Evolutionary conservation across 2,329 filamentous ascomycete species (phyloP), one percentile per base, ranked within the genome.

Genomic region (Trichoderma oligosporum): DNA sequence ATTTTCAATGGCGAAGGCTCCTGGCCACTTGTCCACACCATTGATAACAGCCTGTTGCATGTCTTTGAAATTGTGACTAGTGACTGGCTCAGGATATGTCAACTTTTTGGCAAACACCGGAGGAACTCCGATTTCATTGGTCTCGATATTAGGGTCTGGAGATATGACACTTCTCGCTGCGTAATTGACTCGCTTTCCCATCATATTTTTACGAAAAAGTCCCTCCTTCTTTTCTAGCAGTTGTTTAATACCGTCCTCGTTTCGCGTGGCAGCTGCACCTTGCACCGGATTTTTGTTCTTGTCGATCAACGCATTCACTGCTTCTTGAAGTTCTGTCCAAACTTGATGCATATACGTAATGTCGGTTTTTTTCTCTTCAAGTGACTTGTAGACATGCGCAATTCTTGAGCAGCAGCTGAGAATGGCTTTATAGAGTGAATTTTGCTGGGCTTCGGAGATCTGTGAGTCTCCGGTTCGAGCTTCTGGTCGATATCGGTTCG

Each of bases 111-210:
- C 94, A 71, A 99, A 99, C 12, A 97, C 94, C n/a, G 93, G 90
- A 16, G 94, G 94, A 2, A 99, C 93, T 71, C 94, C 94, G 63
- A 99, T 97, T 74, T 99, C 94, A 71, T 96, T 97, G 16, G 94
- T 97, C 73, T 99, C 94, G 67, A 99, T 96, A 68, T 97, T 99
- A 2, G 94, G 94, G 69, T 99, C 94, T 0, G 94, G 94, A 8
- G 93, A 97, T 65, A 99, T 99, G 71, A 99, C 94, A 81, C 89
- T 96, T 71, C 94, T 88, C 35, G 94, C 94, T 48, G 94, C 94
- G 71, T 94, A 97, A 73, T 99, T 97, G 75, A 99, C 94, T 78
- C 94, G 91, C 79, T 99, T 99, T 60, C 94, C 94, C 94, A 99
- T 99, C 94, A 99, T 97, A 74, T 99, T 97, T 78, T 96, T 97